These are phyloP conservation scores for Rhizopogon vulgaris DNA, from an alignment of 768 basidiomycete species.

Conservation along the genomic window DNA sequence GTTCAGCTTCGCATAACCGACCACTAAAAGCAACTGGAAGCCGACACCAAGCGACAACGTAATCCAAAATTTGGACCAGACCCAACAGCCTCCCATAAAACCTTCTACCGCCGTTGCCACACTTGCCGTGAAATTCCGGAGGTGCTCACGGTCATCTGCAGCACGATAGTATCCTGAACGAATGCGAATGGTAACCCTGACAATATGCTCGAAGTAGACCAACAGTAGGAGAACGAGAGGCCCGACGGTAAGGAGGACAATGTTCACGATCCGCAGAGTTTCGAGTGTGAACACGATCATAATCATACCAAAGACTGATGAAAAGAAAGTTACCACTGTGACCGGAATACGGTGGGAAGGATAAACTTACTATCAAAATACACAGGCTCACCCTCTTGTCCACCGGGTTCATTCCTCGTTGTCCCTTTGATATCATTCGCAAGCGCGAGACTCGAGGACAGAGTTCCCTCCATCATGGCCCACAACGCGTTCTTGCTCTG, in stretches of 20 bases:
- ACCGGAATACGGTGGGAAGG: background rate
- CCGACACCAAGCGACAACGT: conserved; percentile 41
- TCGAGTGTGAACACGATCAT: conserved; percentile 52
- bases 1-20: conserved; percentile 49
- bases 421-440: conserved; percentile 32
- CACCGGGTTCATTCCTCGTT: conserved; percentile 11
- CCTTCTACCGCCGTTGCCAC: conserved; percentile 20
- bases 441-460: conserved; percentile 49
- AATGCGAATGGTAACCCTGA: conserved; percentile 13
- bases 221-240: conserved; percentile 49
- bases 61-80: conserved; percentile 59
- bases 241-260: conserved; percentile 56
- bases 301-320: conserved; percentile 50
- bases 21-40: conserved; percentile 42
- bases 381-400: conserved; percentile 31
- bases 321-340: background rate
- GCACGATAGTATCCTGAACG: conserved; percentile 7
- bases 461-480: conserved; percentile 70
- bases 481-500: conserved; percentile 51
- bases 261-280: conserved; percentile 47
- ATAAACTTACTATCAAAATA: conserved; percentile 66
- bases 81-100: conserved; percentile 32
- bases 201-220: conserved; percentile 27
- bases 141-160: conserved; percentile 1
- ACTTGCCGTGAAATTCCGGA: conserved; percentile 7